Evolutionary conservation across 495 filamentous ascomycete genomes (phyloP).

Genomic region (Xylona heveae): DNA sequence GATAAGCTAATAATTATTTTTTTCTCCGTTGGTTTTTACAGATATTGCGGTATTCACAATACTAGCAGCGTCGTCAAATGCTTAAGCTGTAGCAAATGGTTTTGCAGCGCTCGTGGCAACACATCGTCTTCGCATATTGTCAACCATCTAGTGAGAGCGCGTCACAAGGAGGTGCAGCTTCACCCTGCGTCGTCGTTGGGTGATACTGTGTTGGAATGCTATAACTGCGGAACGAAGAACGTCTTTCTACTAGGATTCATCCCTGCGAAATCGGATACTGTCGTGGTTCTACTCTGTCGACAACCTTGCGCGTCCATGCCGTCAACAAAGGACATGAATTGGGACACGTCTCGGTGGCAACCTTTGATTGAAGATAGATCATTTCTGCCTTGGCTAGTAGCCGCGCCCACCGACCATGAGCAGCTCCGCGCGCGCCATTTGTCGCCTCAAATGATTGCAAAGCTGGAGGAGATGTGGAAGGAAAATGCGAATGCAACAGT

Average conservation of each 20-base stretch:
- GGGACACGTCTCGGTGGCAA: constrained; percentile 97
- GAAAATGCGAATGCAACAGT: constrained; percentile 80
- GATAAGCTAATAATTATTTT: background rate
- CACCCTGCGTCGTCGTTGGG: constrained; percentile 90
- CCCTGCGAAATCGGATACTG: constrained; percentile 95
- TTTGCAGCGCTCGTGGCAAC: constrained; percentile 94
- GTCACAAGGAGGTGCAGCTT: constrained; percentile 96
- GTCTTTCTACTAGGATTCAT: constrained; percentile 99
- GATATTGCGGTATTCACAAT: constrained; percentile 96
- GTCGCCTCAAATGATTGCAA: constrained; percentile 87
- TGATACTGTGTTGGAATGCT: constrained; percentile 94
- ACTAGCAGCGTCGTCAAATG: constrained; percentile 91
- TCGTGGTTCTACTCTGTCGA: constrained; percentile 89
- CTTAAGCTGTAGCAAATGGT: constrained; percentile 92
- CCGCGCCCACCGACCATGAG: constrained; percentile 75
- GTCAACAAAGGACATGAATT: constrained; percentile 99
- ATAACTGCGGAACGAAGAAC: constrained; percentile 98
- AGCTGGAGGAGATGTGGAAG: constrained; percentile 98
- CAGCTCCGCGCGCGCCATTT: constrained; percentile 89
- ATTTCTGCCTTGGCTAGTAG: constrained; percentile 87
- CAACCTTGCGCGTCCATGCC: constrained; percentile 89
- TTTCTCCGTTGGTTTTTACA: constrained; percentile 16
- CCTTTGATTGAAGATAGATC: constrained; percentile 93
- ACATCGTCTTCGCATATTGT: constrained; percentile 94
- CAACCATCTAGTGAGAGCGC: constrained; percentile 91